Base-by-base conservation (phyloP, 495 filamentous ascomycete genomes). In the Penicillium bovifimosum region DNA sequence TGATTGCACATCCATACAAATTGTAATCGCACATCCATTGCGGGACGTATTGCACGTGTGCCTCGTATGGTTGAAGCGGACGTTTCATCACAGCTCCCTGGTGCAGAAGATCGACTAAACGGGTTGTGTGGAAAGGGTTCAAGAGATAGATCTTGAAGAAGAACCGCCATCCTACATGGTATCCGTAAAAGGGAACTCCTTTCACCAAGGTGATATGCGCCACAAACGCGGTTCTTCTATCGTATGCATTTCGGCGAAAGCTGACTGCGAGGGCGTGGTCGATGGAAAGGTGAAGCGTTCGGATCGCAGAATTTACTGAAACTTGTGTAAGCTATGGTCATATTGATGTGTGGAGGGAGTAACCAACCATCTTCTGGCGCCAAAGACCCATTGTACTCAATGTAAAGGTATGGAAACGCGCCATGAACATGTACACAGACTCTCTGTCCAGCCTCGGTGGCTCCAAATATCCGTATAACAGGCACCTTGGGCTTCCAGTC, bases 11-110 rank as follows among this genome's bases (percentile, higher is more conserved):
- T 9, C 93, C 93, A 63, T 92, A 96, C 57, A 98, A 75, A 58
- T 95, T 97, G 76, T 90, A 97, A 63, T 98, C 95, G 56, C 86
- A 87, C 92, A 97, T 96, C 82, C 95, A 97, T 72, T 96, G 95
- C 1, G 91, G 78, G 8, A 96, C 69, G 68, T 87, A 97, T 66
- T 95, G 86, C 36, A 97, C 66, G 67, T 97, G 95, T 41, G 86
- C 90, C 68, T 98, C 93, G 64, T 91, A 93, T 2, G 93, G 91
- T 59, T 98, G 93, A 31, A 97, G 83, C 9, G 79, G 74, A 40
- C 76, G 82, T 60, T 87, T 86, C 82, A 97, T 81, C 40, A 98
- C 80, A 10, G 84, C 83, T 20, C 92, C 93, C 65, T 95, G 88
- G 20, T 86, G 83, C 31, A 98, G 73, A 29, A 97, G 78, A 53